Conservation (phyloP, 352 stramenopile genomes). For the Pythium chondricola region DNA sequence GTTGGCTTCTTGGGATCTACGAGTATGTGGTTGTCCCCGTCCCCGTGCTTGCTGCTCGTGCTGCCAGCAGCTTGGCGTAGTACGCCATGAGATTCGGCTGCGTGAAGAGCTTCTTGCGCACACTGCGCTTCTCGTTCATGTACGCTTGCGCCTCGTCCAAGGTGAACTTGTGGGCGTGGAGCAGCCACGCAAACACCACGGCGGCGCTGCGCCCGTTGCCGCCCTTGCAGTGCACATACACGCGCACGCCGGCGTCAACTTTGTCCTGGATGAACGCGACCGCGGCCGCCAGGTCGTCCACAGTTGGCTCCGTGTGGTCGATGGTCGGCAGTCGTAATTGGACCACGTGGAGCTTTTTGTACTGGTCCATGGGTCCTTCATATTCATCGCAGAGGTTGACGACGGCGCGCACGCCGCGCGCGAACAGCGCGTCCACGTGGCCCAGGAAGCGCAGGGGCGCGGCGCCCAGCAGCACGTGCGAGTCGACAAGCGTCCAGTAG, state of each 20-base stretch:
- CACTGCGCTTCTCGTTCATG: constrained; percentile 81
- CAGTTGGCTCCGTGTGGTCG: constrained; percentile 78
- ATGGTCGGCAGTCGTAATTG: constrained; percentile 89
- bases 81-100: constrained; percentile 86
- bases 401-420: constrained; percentile 83
- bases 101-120: constrained; percentile 85
- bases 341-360: constrained; percentile 84
- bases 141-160: constrained; percentile 82
- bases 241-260: constrained; percentile 69
- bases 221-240: constrained; percentile 97
- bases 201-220: constrained; percentile 92
- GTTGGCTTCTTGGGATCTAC: neutral
- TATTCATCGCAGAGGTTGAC: constrained; percentile 98
- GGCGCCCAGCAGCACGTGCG: constrained; percentile 88
- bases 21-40: neutral
- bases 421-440: constrained; percentile 77
- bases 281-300: constrained; percentile 57
- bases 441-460: constrained; percentile 87
- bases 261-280: constrained; percentile 90
- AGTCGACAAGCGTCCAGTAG: constrained; percentile 91
- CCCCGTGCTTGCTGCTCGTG: neutral
- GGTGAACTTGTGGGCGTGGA: constrained; percentile 67
- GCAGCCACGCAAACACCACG: constrained; percentile 89
- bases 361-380: constrained; percentile 76
- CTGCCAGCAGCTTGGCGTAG: constrained; percentile 39